phyloP scores from a whole-genome alignment of 352 stramenopile genomes.

The Globisporangium solare region DNA sequence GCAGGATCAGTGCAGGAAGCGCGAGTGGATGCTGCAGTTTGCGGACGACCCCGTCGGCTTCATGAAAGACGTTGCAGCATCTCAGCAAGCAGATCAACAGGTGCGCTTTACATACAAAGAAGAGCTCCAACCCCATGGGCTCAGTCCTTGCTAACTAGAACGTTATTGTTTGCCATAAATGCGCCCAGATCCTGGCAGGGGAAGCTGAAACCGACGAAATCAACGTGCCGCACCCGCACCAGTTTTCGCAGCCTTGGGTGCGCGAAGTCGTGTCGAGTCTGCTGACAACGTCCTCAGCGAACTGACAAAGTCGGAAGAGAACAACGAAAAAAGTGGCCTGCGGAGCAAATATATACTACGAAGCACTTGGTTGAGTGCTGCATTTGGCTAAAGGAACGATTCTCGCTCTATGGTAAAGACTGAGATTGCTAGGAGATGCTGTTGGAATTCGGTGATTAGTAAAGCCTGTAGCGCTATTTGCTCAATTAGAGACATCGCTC shows the following conservation, averaged over 20 bases:
- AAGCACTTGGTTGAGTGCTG: too few species aligned
- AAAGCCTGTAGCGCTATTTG: too few species aligned
- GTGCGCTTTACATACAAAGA: constrained; percentile 18
- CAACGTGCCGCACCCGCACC: constrained; percentile 42
- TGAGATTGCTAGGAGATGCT: too few species aligned
- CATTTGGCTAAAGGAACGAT: too few species aligned
- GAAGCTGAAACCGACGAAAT: constrained; percentile 66
- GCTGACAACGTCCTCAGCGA: constrained; percentile 18
- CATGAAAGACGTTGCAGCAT: constrained; percentile 49
- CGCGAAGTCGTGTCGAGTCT: constrained; percentile 40
- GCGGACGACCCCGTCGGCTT: constrained; percentile 60
- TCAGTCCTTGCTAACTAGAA: neutral
- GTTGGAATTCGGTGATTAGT: too few species aligned
- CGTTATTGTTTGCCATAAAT: neutral
- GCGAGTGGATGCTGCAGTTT: constrained; percentile 72
- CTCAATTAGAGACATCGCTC: too few species aligned
- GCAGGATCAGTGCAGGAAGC: constrained; percentile 39
- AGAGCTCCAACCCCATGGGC: neutral
- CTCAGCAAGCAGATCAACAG: constrained; percentile 55
- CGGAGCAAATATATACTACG: too few species aligned
- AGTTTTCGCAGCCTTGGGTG: constrained; percentile 74
- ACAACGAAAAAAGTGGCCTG: too few species aligned
- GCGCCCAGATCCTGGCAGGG: constrained; percentile 38
- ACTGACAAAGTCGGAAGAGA: too few species aligned
- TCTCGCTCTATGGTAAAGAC: too few species aligned